A percentile compares a stretch with the other conserved stretches of the same genome.
Evolutionary conservation across 345 rosid genomes (phyloP).

Genomic region (Aethionema arabicum): DNA sequence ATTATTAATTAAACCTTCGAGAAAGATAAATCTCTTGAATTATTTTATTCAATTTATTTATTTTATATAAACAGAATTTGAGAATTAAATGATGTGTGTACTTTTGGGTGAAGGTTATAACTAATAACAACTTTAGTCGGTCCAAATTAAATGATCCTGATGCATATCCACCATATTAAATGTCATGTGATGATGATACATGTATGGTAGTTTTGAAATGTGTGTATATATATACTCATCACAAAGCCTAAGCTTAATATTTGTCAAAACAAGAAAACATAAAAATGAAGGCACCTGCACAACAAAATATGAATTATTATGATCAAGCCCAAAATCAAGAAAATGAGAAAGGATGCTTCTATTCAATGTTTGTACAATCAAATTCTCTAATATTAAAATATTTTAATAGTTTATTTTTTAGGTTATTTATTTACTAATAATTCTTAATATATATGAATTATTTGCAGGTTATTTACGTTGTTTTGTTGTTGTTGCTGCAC

Average conservation of each 20-base stretch:
- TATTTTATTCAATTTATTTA: too few relatives aligned
- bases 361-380: slow-evolving; percentile 24
- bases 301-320: slow-evolving; percentile 33
- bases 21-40: too few relatives aligned
- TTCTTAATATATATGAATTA: slow-evolving; percentile 11
- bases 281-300: slow-evolving; percentile 37
- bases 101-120: slow-evolving; percentile 24
- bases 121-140: slow-evolving; percentile 26
- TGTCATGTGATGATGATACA: slow-evolving; percentile 22
- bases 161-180: slow-evolving; percentile 27
- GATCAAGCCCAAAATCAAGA: slow-evolving; percentile 22
- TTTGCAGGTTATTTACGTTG: slow-evolving; percentile 26
- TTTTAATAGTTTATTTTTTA: neutral
- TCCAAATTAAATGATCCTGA: slow-evolving; percentile 25
- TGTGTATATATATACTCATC: slow-evolving; percentile 3
- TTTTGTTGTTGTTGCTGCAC: slow-evolving; percentile 36
- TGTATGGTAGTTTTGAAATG: slow-evolving; percentile 27
- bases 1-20: too few relatives aligned
- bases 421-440: neutral
- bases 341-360: slow-evolving; percentile 33
- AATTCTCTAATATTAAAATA: neutral
- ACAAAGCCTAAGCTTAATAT: slow-evolving; percentile 4
- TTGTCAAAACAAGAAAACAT: neutral
- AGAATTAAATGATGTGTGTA: neutral
- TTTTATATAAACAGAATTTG: too few relatives aligned